A percentile compares a stretch with the other conserved stretches of the same genome.
Conservation (phyloP, 2,329 filamentous ascomycete genomes). For the Helicocarpus griseus region DNA sequence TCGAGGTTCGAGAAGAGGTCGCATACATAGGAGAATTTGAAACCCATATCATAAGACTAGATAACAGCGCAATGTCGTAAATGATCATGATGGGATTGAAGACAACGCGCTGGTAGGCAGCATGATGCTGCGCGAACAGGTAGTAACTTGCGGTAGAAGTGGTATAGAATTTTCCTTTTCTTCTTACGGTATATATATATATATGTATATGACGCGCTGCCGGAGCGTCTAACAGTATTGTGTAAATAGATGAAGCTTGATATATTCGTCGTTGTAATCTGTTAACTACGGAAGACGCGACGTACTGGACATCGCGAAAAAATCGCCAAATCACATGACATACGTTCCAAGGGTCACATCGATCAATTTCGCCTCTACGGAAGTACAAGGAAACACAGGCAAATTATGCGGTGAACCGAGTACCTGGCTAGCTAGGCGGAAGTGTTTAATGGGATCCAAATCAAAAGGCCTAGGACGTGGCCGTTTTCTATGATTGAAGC, state of each 20-base stretch:
- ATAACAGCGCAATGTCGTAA: conserved; percentile 2
- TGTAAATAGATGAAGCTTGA: background rate
- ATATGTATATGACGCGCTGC: background rate
- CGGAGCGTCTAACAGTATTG: background rate
- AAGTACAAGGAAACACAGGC: background rate
- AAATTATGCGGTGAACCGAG: background rate
- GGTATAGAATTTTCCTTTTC: too few relatives aligned
- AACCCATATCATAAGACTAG: conserved; percentile 26
- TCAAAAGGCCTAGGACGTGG: background rate
- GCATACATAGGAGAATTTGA: conserved; percentile 60
- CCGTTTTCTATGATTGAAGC: background rate
- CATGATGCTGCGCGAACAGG: background rate
- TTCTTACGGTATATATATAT: too few relatives aligned
- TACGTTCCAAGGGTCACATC: background rate
- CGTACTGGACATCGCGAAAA: background rate
- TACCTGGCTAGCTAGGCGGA: background rate
- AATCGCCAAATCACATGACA: conserved; percentile 1
- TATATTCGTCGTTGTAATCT: background rate
- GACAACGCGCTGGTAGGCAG: background rate
- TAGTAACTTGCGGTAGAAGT: too few relatives aligned
- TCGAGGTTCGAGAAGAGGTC: conserved; percentile 63
- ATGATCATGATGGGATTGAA: background rate
- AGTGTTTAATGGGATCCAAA: background rate
- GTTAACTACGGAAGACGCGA: background rate
- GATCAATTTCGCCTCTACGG: background rate